Evolutionary conservation across 768 basidiomycete species (phyloP), one percentile per base, ranked within the genome.

Genomic region (Termitomyces sp.): DNA sequence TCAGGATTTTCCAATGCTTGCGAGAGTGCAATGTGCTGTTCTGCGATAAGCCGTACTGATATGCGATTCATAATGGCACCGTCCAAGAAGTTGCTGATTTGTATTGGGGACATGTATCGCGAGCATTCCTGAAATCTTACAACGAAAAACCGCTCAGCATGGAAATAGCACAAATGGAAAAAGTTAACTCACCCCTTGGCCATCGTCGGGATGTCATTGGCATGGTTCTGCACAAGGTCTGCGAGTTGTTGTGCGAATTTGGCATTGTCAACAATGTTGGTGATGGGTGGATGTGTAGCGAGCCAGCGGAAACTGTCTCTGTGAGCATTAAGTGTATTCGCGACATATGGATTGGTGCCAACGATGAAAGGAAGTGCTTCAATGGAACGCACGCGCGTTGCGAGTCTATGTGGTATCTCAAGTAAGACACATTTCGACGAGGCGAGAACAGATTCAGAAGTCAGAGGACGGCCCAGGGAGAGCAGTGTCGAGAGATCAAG

Each of bases 161-260:
- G 32, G 14, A 36, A 12, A 48, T 18, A 50, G 1, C 2, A 13
- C 36, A 28, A 52, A 23, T 30, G 4, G 4, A 56, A 40, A 43
- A 32, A 13, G 13, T 28, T 23, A 38, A 52, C 75, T 57, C 62
- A 87, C 91, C 93, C 93, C 74, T 93, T 93, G 3, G 93, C 93
- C 82, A 95, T 83, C 14, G 88, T 89, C 1, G 93, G 93, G 52
- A 95, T 91, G 69, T 95, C 94, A 71, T 95, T 88, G 1, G 88
- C 81, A 68, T 95, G 93, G 55, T 80, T 78, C 60, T 83, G 82
- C 4, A 95, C 92, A 20, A 95, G 73, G 38, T 79, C 77, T 46
- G 84, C 82, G n/a, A 95, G 77, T 61, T 84, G 78, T 52, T 82
- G 77, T 0, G 87, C 82, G 64, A 95, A 93, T 16, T 71, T 69